These are phyloP conservation scores for Tricholoma sp. DNA, from an alignment of 768 basidiomycete genomes.

Conservation along the genomic window DNA sequence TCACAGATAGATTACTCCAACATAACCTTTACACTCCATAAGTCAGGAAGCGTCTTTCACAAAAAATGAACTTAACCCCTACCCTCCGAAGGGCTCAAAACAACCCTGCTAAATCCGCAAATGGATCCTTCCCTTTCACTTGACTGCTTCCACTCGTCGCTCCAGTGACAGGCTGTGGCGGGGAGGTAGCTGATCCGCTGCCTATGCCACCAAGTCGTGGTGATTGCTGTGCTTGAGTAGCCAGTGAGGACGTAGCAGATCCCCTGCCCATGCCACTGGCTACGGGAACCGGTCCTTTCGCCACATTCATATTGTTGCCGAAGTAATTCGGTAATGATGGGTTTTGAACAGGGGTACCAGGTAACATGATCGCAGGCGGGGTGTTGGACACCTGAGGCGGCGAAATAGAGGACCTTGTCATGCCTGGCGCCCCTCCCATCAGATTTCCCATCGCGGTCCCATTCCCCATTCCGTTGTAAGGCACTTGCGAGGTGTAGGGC, in stretches of 20 bases:
- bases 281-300: conserved; percentile 14
- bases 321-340: conserved; percentile 25
- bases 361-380: conserved; percentile 36
- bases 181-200: conserved; percentile 19
- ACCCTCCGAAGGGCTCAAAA: conserved; percentile 38
- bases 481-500: conserved; percentile 18
- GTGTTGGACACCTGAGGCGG: conserved; percentile 24
- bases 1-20: background rate
- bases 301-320: conserved; percentile 12
- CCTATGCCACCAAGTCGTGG: conserved; percentile 11
- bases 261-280: conserved; percentile 17
- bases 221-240: too few relatives aligned
- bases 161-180: conserved; percentile 11
- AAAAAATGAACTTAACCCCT: background rate
- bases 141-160: conserved; percentile 7
- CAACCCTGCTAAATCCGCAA: conserved; percentile 75
- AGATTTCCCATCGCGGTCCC: conserved; percentile 10
- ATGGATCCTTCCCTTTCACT: conserved; percentile 68
- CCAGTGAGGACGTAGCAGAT: conserved; percentile 15
- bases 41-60: background rate
- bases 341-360: conserved; percentile 25
- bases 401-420: conserved; percentile 15
- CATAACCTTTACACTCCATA: background rate
- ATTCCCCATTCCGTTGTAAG: conserved; percentile 15
- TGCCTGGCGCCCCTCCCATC: conserved; percentile 12